Base-by-base conservation (phyloP, 23 red algal species). In the Gracilariopsis chorda region DNA sequence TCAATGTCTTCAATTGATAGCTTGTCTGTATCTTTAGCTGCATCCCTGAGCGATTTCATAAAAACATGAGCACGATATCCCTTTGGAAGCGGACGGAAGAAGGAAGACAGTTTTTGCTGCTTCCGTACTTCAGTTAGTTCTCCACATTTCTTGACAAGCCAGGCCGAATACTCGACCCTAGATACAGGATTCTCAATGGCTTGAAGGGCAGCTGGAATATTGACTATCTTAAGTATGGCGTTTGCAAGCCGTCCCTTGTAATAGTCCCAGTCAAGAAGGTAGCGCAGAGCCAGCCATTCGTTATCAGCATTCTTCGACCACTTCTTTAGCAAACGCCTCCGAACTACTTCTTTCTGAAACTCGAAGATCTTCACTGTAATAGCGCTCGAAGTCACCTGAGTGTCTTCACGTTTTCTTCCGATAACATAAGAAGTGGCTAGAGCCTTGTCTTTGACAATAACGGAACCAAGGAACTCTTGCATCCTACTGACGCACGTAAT, bases 191-290 rank as follows among this genome's bases (percentile, higher is more conserved):
- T 95, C 13, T 78, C 85, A 10, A 99, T 81, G 41, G 61, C 51
- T 52, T 99, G 97, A 28, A 95, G 68, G 8, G 93, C 97, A 7
- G 97, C 97, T 57, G 97, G 97, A 63, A 99, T 96, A 42, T 77
- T 92, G 33, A 99, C 93, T 25, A 99, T 95, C 46, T 95, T 95
- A 20, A 94, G 97, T 32, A 99, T 84, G 37, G 93, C 86, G 40
- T 81, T 90, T 11, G 91, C 93, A 24, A 96, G 87, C 17, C 97
- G 90, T 25, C 84, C 93, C 17, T 85, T 88, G 63, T 99, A 99
- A 83, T 99, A 99, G 71, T 96, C 82, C 97, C 97, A 99, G 51
- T 99, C 97, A 35, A 99, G 46, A 0, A 99, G 21, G 2, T 88
- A 80, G 12, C 93, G 80, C 47, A 99, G 58, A 17, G 92, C 64